These are phyloP conservation scores for Ceratobasidium sp. DNA, from an alignment of 1,284 basidiomycete genomes.

Conservation along the genomic window DNA sequence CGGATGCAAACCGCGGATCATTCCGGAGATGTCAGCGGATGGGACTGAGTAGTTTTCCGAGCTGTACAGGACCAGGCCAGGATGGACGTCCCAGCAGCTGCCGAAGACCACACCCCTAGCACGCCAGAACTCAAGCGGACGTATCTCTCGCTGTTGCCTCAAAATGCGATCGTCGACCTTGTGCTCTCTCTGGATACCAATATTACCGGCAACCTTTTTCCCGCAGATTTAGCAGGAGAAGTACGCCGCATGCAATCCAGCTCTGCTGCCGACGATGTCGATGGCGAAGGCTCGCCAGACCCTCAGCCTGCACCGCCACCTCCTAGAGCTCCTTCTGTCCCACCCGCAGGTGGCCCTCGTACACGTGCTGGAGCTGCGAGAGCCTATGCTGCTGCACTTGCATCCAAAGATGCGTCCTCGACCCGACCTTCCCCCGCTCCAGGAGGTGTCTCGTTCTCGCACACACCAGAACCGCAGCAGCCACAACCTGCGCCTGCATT, in stretches of 20 bases:
- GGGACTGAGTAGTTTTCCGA: conserved; percentile 22
- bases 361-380: conserved; percentile 43
- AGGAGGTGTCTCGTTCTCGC: conserved; percentile 52
- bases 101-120: neutral
- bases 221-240: conserved; percentile 58
- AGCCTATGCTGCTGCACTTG: conserved; percentile 40
- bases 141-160: conserved; percentile 68
- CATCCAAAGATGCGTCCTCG: conserved; percentile 44
- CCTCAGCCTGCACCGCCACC: conserved; percentile 42
- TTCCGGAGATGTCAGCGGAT: neutral
- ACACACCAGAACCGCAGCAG: conserved; percentile 51
- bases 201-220: conserved; percentile 70
- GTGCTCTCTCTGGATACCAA: conserved; percentile 72
- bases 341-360: conserved; percentile 11
- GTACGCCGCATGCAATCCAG: conserved; percentile 13
- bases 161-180: conserved; percentile 72
- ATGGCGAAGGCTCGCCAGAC: conserved; percentile 46
- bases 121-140: conserved; percentile 59
- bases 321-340: conserved; percentile 13
- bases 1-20: conserved; percentile 26
- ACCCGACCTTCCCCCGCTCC: conserved; percentile 47
- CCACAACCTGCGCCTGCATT: conserved; percentile 46
- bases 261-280: conserved; percentile 46
- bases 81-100: conserved; percentile 19
- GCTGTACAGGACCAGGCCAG: conserved; percentile 36